A percentile compares a stretch with the other conserved stretches of the same genome.
These are phyloP conservation scores for Salix brachista DNA, from an alignment of 345 rosid genomes.

Conservation along the genomic window DNA sequence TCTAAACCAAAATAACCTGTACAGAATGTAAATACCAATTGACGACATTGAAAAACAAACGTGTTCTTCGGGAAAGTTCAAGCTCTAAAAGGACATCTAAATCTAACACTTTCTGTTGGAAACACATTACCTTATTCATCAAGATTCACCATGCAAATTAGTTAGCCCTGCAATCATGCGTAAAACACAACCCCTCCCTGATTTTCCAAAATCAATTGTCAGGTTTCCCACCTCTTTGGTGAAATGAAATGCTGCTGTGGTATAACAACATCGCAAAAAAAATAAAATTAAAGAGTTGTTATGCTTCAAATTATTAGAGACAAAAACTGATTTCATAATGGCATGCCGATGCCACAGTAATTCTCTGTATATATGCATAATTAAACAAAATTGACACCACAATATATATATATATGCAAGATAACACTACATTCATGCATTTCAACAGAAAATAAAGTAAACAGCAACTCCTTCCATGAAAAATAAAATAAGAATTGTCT, in stretches of 20 bases:
- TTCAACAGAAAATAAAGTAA: not conserved
- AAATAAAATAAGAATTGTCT: not conserved
- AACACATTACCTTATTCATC: not conserved
- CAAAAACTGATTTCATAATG: not conserved
- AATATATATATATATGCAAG: not conserved
- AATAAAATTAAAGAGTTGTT: not conserved
- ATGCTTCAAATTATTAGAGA: not conserved
- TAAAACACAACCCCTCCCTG: not conserved
- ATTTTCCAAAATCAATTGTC: not conserved
- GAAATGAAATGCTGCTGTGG: not conserved
- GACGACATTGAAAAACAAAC: not conserved
- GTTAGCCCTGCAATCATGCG: not conserved
- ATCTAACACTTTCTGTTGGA: no score
- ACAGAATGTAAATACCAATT: not conserved
- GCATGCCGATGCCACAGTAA: not conserved
- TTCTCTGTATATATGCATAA: not conserved
- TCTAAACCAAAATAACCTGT: not conserved
- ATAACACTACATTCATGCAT: not conserved
- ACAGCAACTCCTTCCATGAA: not conserved
- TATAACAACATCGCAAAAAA: not conserved
- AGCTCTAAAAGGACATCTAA: no score
- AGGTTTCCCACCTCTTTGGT: not conserved
- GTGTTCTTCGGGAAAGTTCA: not conserved
- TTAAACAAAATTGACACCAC: not conserved
- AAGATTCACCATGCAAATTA: not conserved